phyloP scores from a whole-genome alignment of 2,329 filamentous ascomycete genomes.

The Colletotrichum kahawae region DNA sequence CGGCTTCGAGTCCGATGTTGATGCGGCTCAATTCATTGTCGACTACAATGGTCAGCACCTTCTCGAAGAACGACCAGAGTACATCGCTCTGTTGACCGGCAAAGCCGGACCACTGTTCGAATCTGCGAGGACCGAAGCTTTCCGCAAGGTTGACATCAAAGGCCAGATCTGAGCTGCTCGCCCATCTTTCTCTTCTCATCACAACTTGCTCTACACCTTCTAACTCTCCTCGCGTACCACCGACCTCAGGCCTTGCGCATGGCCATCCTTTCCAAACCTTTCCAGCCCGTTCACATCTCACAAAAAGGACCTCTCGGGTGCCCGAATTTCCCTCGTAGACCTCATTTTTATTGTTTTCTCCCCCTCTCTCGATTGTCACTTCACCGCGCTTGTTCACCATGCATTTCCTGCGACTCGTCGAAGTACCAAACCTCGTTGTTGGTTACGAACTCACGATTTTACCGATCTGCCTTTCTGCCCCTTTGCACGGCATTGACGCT shows the following conservation, averaged over 20 bases:
- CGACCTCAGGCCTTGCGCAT: background rate
- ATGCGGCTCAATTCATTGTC: conserved; percentile 89
- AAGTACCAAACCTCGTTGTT: background rate
- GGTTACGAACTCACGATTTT: conserved; percentile 10
- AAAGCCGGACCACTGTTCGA: conserved; percentile 81
- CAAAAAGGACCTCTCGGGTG: background rate
- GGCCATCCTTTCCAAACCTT: background rate
- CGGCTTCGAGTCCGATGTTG: conserved; percentile 90
- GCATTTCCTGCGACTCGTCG: conserved; percentile 2
- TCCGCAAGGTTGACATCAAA: conserved; percentile 93
- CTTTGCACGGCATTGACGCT: conserved; percentile 7
- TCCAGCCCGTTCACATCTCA: background rate
- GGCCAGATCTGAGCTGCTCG: conserved; percentile 77
- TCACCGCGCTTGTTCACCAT: conserved; percentile 5
- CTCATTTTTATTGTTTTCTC: conserved; percentile 7
- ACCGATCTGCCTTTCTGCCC: background rate
- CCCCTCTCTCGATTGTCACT: conserved; percentile 2
- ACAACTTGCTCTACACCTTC: conserved; percentile 11
- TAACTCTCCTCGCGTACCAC: background rate
- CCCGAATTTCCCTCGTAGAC: conserved; percentile 3
- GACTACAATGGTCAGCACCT: conserved; percentile 78
- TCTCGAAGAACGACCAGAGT: conserved; percentile 77
- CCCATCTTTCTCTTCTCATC: conserved; percentile 2
- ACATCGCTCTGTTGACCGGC: conserved; percentile 74
- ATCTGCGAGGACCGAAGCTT: conserved; percentile 72